phyloP scores from a whole-genome alignment of 805 yeast species.

The Candida sphagnicola region DNA sequence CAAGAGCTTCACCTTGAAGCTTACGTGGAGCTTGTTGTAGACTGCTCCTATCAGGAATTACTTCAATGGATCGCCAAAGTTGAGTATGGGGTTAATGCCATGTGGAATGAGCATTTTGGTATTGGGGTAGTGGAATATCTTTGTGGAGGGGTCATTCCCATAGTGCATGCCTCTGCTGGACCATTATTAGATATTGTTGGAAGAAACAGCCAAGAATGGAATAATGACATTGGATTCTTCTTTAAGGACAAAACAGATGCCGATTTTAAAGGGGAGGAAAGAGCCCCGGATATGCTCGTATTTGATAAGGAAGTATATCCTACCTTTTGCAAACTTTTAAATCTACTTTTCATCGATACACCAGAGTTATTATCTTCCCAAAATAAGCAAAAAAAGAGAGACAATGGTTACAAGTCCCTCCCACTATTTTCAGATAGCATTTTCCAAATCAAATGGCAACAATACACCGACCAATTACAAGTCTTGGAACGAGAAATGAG shows the following conservation, averaged over 20 bases:
- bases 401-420: slow-evolving; percentile 39
- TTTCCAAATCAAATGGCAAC: slow-evolving; percentile 55
- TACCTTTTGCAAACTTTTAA: slow-evolving; percentile 47
- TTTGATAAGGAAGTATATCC: slow-evolving; percentile 25
- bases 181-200: slow-evolving; percentile 84
- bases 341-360: slow-evolving; percentile 34
- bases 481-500: slow-evolving; percentile 23
- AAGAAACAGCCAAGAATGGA: slow-evolving; percentile 16
- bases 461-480: slow-evolving; percentile 14
- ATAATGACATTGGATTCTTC: slow-evolving; percentile 69
- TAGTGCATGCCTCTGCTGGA: slow-evolving; percentile 94
- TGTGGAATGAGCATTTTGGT: slow-evolving; percentile 99
- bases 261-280: slow-evolving; percentile 40
- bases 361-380: slow-evolving; percentile 20
- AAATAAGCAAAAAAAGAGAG: slow-evolving; percentile 39
- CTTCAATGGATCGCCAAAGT: slow-evolving; percentile 49
- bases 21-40: slow-evolving; percentile 57
- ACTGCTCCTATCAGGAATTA: slow-evolving; percentile 68
- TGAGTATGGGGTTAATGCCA: slow-evolving; percentile 82
- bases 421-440: slow-evolving; percentile 59
- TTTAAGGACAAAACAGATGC: slow-evolving; percentile 73
- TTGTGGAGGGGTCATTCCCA: slow-evolving; percentile 80
- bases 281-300: slow-evolving; percentile 2
- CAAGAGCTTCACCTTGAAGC: slow-evolving; percentile 24
- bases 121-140: slow-evolving; percentile 93